A percentile compares a stretch with the other conserved stretches of the same genome.
Evolutionary conservation across 1,139 yeast species (phyloP).

Genomic region (Suhomyces panamericanus): DNA sequence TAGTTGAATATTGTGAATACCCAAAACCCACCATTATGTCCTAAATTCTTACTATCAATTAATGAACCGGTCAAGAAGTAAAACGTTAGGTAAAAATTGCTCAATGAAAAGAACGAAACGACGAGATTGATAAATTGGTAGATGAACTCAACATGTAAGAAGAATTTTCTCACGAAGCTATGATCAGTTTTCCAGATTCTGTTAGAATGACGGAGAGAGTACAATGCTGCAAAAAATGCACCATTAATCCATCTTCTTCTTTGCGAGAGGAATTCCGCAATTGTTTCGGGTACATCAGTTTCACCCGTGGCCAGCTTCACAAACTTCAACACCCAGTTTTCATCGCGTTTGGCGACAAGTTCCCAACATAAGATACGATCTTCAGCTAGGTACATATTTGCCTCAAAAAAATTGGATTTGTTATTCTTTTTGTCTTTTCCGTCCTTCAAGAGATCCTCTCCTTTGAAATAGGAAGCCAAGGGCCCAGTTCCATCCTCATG

Average conservation of each 20-base stretch:
- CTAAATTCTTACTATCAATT: conserved; percentile 51
- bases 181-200: conserved; percentile 90
- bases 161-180: conserved; percentile 68
- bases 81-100: conserved; percentile 87
- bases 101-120: conserved; percentile 86
- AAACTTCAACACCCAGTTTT: conserved; percentile 89
- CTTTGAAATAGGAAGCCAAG: conserved; percentile 81
- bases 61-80: conserved; percentile 91
- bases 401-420: conserved; percentile 78
- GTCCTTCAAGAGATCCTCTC: conserved; percentile 60
- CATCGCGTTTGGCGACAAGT: conserved; percentile 80
- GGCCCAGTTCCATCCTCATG: conserved; percentile 95
- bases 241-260: conserved; percentile 98
- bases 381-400: conserved; percentile 96
- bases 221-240: conserved; percentile 93
- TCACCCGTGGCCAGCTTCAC: conserved; percentile 95
- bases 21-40: conserved; percentile 72
- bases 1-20: conserved; percentile 84
- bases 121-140: conserved; percentile 76
- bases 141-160: conserved; percentile 77
- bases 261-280: conserved; percentile 90
- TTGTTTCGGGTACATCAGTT: conserved; percentile 92
- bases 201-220: conserved; percentile 74
- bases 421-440: conserved; percentile 34
- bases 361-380: conserved; percentile 98